Base-by-base conservation (phyloP, 176 grass and related monocot genomes). In the Carex myosuroides region DNA sequence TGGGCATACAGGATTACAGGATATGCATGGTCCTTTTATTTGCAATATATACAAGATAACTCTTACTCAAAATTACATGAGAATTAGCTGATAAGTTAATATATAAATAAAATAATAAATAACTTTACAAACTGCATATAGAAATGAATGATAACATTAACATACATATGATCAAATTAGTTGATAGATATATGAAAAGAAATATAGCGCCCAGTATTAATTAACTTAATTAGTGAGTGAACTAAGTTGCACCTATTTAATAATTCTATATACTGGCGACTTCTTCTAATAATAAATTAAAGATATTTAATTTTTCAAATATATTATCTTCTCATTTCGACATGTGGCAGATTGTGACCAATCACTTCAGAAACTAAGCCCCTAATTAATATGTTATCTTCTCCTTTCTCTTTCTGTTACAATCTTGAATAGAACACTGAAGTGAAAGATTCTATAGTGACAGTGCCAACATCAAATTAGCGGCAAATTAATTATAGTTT, bases 391-490 rank as follows among this genome's bases (percentile, higher is more conserved):
- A 39, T 39, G 37, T 50, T 73, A 9, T 54, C 1, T 1, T 55
- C 21, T 53, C 46, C 12, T 55, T 54, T 55, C 20, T 32, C 20
- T 76, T 56, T 56, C 72, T 77, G 72, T 55, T 17, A 77, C 22
- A 77, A 55, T 77, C 50, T 77, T 77, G 72, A 77, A 77, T 14
- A 76, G 46, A 77, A 77, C 48, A 30, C 22, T 32, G 50, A 77
- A 77, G 12, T 54, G 44, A 54, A 53, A 7, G 46, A 54, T 42
- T 56, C 5, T 39, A 68, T 68, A 55, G 13, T 30, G 70, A 42
- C 30, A 30, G 46, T 76, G 21, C 50, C 42, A 48, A 77, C 22
- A 55, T 55, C 2, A 77, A 55, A 74, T 74, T 22, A 26, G 10
- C 3, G 11, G 41, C n/a, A 26, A 26, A 9, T 53, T 46, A 29